Base-by-base conservation (phyloP, 768 basidiomycete genomes). In the Lactarius pseudohatsudake region DNA sequence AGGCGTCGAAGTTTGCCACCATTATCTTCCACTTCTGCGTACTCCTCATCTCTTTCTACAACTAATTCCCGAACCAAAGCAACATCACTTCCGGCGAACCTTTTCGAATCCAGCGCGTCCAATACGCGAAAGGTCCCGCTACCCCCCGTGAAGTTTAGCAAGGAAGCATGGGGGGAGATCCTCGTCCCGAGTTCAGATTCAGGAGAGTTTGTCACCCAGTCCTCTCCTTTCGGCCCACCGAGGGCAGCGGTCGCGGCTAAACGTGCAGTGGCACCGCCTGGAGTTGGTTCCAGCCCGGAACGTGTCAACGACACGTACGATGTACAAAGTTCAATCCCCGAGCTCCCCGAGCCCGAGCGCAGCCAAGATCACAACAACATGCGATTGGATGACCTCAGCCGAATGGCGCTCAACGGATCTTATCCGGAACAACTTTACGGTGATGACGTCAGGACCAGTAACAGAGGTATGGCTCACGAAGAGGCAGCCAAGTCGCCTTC, bases 111-210 rank as follows among this genome's bases (percentile, higher is more conserved):
- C 16, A 34, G 47, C 20, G 26, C 34, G 34, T 43, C 45, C 26
- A 45, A 50, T 26, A 15, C n/a, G n/a, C 68, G 60, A n/a, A 61
- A 22, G 26, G 60, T 66, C 28, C 61, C 65, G 9, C 56, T 50
- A 43, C 68, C 59, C 18, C 34, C 41, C 3, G 60, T 55, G 20
- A 57, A 38, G 41, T 34, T 32, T 26, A 38, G 22, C 34, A 67
- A 58, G 45, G 65, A 67, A 11, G 65, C 65, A 15, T 47, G 26
- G 26, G 68, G 68, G 7, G 65, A 66, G 47, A 32, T 69, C 28
- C 68, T 69, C 34, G 61, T 69, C 22, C 68, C 68, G 6, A 53
- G 43, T 56, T 69, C 68, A 20, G 68, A 67, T 53, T 54, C 68
- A 18, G 62, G 40, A 47, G 57, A 53, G 11, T 32, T 36, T 45